Evolutionary conservation across 345 rosid genomes (phyloP).

Genomic region (Streptanthus diversifolius): DNA sequence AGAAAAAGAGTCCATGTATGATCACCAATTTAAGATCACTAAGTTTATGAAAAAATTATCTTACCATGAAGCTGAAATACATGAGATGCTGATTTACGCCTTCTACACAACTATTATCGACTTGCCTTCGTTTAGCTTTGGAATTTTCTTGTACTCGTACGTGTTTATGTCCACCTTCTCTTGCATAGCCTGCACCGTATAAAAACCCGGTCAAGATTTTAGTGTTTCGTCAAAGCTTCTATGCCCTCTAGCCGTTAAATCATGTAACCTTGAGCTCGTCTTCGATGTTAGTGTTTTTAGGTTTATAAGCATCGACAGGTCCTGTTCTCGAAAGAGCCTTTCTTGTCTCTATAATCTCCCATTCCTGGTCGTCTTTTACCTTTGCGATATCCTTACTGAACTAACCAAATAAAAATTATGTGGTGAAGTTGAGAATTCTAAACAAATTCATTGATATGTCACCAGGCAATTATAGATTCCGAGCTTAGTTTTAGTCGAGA

Average conservation of each 20-base stretch:
- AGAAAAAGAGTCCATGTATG: too few species aligned
- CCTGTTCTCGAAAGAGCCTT: slow-evolving; percentile 81
- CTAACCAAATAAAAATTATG: slow-evolving; percentile 23
- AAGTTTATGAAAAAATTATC: too few species aligned
- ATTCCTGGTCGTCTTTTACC: slow-evolving; percentile 85
- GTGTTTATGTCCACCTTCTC: slow-evolving; percentile 72
- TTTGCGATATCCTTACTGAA: slow-evolving; percentile 86
- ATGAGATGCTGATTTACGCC: too few species aligned
- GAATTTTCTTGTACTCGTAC: slow-evolving; percentile 82
- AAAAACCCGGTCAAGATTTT: background rate
- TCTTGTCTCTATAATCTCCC: slow-evolving; percentile 82
- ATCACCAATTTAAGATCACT: too few species aligned
- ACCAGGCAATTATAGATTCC: background rate
- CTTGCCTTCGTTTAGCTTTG: slow-evolving; percentile 64
- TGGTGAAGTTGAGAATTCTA: background rate
- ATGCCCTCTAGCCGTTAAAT: background rate
- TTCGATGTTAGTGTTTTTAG: slow-evolving; percentile 68
- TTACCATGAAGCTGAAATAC: too few species aligned
- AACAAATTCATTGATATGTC: background rate
- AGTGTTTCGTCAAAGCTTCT: background rate
- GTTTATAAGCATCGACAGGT: slow-evolving; percentile 67
- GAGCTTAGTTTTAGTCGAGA: background rate
- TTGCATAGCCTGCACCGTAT: slow-evolving; percentile 55
- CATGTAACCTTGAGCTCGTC: slow-evolving; percentile 66
- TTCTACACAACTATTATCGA: too few species aligned